These are phyloP conservation scores for Tillandsia fasciculata DNA, from an alignment of 176 grass and related monocot genomes.

Conservation along the genomic window DNA sequence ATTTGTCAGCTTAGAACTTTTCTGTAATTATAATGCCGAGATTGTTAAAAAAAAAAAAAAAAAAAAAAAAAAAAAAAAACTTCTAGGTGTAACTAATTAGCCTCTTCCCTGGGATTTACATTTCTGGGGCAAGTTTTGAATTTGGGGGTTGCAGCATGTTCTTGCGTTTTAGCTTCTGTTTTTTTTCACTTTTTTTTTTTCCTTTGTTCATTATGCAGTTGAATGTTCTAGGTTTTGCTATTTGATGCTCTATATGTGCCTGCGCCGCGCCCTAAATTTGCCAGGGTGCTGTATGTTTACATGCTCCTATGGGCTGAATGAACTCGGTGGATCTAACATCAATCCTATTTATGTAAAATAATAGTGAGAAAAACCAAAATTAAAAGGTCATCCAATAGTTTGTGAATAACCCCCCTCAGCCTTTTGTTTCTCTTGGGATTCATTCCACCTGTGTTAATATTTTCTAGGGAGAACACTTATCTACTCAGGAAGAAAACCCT, in stretches of 20 bases:
- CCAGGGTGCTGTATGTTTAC: neutral
- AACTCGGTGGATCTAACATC: neutral
- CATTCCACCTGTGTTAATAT: too few relatives aligned
- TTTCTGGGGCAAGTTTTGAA: neutral
- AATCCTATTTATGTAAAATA: neutral
- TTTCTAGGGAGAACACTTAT: too few relatives aligned
- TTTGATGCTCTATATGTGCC: neutral
- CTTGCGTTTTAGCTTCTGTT: neutral
- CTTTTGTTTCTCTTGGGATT: too few relatives aligned
- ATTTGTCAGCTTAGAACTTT: too few relatives aligned
- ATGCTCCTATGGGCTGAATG: neutral
- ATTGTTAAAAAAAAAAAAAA: too few relatives aligned
- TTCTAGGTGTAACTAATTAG: neutral
- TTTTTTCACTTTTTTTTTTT: neutral
- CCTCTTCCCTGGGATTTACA: neutral
- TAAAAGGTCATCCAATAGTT: neutral
- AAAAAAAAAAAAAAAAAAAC: too few relatives aligned
- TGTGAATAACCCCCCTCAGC: neutral
- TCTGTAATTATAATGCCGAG: too few relatives aligned
- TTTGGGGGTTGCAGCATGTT: neutral
- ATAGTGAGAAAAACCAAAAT: neutral
- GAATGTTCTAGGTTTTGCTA: neutral
- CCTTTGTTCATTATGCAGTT: neutral
- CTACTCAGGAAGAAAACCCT: too few relatives aligned
- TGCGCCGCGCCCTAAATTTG: neutral